Evolutionary conservation across 2,329 filamentous ascomycete species (phyloP), one percentile per base, ranked within the genome.

Genomic region (Paraphaeosphaeria sporulosa): DNA sequence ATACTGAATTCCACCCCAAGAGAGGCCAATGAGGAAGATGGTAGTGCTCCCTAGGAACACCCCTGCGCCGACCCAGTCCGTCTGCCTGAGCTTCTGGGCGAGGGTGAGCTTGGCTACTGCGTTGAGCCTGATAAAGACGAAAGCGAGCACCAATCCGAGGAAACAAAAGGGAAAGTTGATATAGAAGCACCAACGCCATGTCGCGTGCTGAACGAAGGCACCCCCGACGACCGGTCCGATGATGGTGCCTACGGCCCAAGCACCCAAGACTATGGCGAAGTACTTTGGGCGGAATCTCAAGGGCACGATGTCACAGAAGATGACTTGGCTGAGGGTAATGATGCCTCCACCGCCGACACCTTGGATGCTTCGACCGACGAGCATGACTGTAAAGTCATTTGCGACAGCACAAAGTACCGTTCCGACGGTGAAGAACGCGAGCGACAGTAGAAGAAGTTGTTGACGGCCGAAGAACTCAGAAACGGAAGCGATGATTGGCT

Each of bases 141-240:
- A 38, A 3, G 71, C 71, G 19, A 71, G 61, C 9, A 71, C 8
- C 46, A 73, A 66, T 1, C 71, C 70, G 9, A 72, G 61, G 12
- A 51, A 60, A 27, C 81, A 81, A 67, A 88, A 83, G 2, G 87
- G 86, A 6, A 87, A 78, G 64, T 89, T 89, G 67, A 89, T 80
- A 79, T 84, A 89, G 69, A 89, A 89, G 44, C 89, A 85, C 87
- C 87, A 90, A 12, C 84, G 77, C 87, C 87, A 88, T 0, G 77
- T 77, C 0, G 79, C 78, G 44, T 82, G 75, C 61, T 86, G 78
- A 0, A 84, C 81, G 54, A 88, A 83, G 1, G 78, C 81, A 5
- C 85, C 86, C 4, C 87, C 72, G 34, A 72, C 49, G 5, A 81
- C 61, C 0, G 81, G 86, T 0, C 85, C 85, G 19, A 79, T 70